Conservation (phyloP, 2,329 filamentous ascomycete genomes). For the Macroventuria anomochaeta region DNA sequence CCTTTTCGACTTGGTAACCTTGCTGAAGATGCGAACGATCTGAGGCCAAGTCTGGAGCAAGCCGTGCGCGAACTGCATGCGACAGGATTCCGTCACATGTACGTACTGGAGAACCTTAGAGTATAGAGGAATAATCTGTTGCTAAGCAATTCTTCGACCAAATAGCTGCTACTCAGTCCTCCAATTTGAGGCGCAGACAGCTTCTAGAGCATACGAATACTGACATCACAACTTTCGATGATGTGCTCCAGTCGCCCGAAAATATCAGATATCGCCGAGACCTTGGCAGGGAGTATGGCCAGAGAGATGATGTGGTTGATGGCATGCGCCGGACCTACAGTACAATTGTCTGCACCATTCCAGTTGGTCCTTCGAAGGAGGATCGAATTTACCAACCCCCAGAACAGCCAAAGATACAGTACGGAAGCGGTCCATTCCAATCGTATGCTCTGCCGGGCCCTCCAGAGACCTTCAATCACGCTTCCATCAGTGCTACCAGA, state of each 20-base stretch:
- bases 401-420: not conserved
- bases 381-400: not conserved
- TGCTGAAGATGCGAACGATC: not conserved
- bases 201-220: not conserved
- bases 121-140: too few species aligned
- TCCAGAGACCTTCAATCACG: not conserved
- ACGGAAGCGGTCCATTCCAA: not conserved
- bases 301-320: not conserved
- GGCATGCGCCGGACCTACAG: conserved; percentile 2
- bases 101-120: too few species aligned
- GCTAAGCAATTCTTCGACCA: not conserved
- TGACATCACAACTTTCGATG: not conserved
- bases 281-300: not conserved
- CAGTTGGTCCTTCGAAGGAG: not conserved
- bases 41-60: not conserved
- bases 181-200: not conserved
- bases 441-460: not conserved
- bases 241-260: not conserved
- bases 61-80: not conserved
- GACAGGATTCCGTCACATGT: too few species aligned
- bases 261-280: not conserved
- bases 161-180: not conserved
- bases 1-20: not conserved
- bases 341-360: not conserved
- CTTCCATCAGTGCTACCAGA: not conserved